Percentiles rank a stretch among this genome's conserved stretches.
These are phyloP conservation scores for Chenopodium quinoa DNA, from an alignment of 148 eudicot species.

Conservation along the genomic window DNA sequence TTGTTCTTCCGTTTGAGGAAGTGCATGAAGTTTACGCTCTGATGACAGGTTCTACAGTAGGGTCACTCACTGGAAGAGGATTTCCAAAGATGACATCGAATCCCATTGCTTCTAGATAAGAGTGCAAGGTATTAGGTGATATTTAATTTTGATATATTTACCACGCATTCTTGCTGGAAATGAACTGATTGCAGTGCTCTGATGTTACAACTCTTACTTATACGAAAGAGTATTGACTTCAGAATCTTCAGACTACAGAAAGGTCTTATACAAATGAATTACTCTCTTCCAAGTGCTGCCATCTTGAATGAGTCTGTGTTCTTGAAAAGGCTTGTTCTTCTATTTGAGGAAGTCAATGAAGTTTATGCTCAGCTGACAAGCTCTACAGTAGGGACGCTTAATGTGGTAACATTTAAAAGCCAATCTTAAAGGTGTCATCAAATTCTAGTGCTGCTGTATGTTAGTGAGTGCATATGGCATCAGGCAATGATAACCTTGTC, in stretches of 20 bases:
- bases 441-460: neutral
- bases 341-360: conserved; percentile 20
- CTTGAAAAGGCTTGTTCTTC: conserved; percentile 23
- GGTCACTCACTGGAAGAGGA: neutral
- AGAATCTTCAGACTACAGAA: conserved; percentile 13
- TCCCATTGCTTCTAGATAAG: no score
- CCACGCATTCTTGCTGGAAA: no score
- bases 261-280: conserved; percentile 17
- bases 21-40: conserved; percentile 10
- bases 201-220: no score
- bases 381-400: neutral
- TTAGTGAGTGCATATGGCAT: neutral
- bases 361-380: neutral
- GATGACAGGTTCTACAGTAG: neutral
- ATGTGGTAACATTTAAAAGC: neutral
- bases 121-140: no score
- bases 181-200: no score
- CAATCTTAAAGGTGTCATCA: neutral
- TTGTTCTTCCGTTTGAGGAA: conserved; percentile 25
- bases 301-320: conserved; percentile 13
- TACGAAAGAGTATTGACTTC: no score
- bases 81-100: no score
- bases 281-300: conserved; percentile 5
- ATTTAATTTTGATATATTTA: no score
- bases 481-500: neutral